Base-by-base conservation (phyloP, 2,329 filamentous ascomycete genomes). In the Cadophora gregata region DNA sequence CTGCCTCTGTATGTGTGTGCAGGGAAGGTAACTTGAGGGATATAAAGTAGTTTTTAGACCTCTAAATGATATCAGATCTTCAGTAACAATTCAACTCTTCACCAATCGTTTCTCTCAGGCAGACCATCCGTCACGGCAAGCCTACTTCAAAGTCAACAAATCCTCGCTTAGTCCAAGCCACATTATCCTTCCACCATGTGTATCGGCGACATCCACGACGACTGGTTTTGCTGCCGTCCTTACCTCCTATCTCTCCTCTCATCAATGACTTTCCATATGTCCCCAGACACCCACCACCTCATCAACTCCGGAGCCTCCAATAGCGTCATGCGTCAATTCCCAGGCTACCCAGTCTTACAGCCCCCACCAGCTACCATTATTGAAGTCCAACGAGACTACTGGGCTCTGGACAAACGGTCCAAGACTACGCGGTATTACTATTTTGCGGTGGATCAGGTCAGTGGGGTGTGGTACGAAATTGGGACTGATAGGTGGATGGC, bases 141-240 rank as follows among this genome's bases (percentile, higher is more conserved):
- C n/a, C n/a, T n/a, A n/a, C n/a, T n/a, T n/a, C n/a, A n/a, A n/a
- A n/a, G n/a, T n/a, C 27, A 55, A 31, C 14, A 55, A 55, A 55
- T 55, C 27, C 50, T 55, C 50, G 50, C 50, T 55, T 33, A 55
- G 1, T 16, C n/a, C n/a, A n/a, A n/a, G n/a, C n/a, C n/a, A n/a
- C n/a, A n/a, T n/a, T n/a, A n/a, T 31, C 33, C 27, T 27, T 6
- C 50, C 27, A 55, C 27, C 10, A 55, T 55, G 50, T 33, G 16
- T 16, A 33, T 27, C 50, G 50, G 50, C n/a, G 1, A 33, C 1
- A 55, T 33, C 27, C 50, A 55, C 50, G 12, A 55, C 6, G 50
- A 55, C 5, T 55, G 50, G 50, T 55, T 31, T 27, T 55, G 50
- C 50, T 33, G 50, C 50, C 29, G 50, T 6, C 50, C 50, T 19